A percentile compares a stretch with the other conserved stretches of the same genome.
phyloP scores from a whole-genome alignment of 73 alveolate species.

The Paramecium sonneborni region DNA sequence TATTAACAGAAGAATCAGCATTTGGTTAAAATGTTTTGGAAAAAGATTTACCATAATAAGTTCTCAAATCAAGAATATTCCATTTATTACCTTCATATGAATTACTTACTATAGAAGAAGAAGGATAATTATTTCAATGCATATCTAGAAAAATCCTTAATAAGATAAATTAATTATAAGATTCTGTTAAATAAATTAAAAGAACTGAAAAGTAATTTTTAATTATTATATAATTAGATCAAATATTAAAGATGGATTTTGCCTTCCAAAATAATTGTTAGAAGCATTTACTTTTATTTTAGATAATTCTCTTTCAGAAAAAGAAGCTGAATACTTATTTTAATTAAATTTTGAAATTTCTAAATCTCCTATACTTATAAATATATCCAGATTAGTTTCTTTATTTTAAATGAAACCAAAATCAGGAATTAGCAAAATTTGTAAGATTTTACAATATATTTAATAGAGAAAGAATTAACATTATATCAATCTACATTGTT shows the following conservation, averaged over 20 bases:
- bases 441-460: background rate
- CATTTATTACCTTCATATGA: background rate
- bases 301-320: background rate
- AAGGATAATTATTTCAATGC: background rate
- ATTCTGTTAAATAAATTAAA: background rate
- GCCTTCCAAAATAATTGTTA: background rate
- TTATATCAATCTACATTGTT: background rate
- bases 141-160: background rate
- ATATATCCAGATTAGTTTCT: background rate
- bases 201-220: background rate
- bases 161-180: background rate
- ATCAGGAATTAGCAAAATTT: background rate
- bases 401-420: background rate
- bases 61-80: background rate
- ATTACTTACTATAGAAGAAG: background rate
- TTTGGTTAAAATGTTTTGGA: background rate
- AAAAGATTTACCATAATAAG: background rate
- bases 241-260: background rate
- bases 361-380: background rate
- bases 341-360: background rate
- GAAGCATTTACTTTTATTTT: background rate
- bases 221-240: background rate
- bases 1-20: background rate
- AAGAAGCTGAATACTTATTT: background rate
- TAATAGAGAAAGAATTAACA: background rate